Conservation (phyloP, 169 alveolate genomes). For the Plasmodium adleri region DNA sequence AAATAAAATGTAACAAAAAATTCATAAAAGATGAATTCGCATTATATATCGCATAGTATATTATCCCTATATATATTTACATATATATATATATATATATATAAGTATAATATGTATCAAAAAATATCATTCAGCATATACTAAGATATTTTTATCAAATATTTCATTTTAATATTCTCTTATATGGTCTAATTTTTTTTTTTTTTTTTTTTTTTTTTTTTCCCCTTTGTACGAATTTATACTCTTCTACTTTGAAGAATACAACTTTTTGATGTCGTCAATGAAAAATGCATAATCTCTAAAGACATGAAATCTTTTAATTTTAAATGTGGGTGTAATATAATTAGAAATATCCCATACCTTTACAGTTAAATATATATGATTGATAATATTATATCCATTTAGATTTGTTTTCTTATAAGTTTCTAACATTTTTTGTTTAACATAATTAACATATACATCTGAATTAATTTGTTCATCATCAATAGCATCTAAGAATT, state of each 20-base stretch:
- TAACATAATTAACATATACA: constrained; percentile 31
- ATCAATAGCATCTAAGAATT: constrained; percentile 1
- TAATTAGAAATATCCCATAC: constrained; percentile 45
- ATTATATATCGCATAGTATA: no score
- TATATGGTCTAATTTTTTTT: no score
- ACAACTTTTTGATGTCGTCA: constrained; percentile 1
- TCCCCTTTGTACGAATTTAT: background rate
- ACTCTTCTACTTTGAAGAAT: background rate
- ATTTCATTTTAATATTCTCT: no score
- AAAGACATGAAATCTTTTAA: constrained; percentile 22
- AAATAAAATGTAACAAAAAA: no score
- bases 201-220: background rate
- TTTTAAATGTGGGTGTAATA: constrained; percentile 49
- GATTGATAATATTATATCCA: constrained; percentile 21
- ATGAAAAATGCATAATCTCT: constrained; percentile 36
- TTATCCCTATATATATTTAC: no score
- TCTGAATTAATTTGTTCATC: constrained; percentile 12
- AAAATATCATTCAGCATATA: no score
- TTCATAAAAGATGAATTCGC: no score
- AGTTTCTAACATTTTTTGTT: constrained; percentile 24
- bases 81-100: no score
- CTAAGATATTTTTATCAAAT: no score
- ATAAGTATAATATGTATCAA: no score
- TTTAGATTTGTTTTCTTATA: constrained; percentile 40
- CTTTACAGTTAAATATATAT: constrained; percentile 32